Base-by-base conservation (phyloP, 2,329 filamentous ascomycete genomes). In the Fusarium globosum region DNA sequence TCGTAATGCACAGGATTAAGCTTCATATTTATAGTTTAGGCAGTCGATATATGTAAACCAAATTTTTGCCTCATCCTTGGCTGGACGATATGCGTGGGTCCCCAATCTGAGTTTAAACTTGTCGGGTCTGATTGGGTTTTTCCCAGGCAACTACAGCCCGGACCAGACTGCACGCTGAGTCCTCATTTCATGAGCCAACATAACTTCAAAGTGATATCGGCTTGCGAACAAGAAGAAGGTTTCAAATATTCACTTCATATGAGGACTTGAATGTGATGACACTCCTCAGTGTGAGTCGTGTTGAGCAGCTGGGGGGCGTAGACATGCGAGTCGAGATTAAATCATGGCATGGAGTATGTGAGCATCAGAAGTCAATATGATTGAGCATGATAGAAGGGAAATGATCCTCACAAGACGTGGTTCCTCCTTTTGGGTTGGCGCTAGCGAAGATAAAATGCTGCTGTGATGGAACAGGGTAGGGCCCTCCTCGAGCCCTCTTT, bases 401-500 rank as follows among this genome's bases (percentile, higher is more conserved):
- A 36, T 4, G 7, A 36, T 2, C 9, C 33, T 26, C 7, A 2
- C 2, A 2, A 12, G 26, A 5, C 3, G 4, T 12, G 9, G 6
- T 21, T 5, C 9, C 13, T 15, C 0, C 13, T 15, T 49, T 36
- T 21, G 9, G 13, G 13, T 26, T 52, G 3, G 18, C 20, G 18
- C n/a, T 36, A 36, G 14, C 6, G 14, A 26, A 52, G 4, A 13
- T 3, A 52, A 14, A 51, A 21, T 36, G 13, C 8, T 3, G 48
- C 3, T 6, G 26, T 30, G 14, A 30, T 30, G 26, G 2, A 49
- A n/a, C 10, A 30, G 45, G 20, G 26, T 6, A 30, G 20, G 6
- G 2, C 26, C 9, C 4, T 21, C 26, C 14, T 21, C 5, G 1
- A 30, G 14, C 46, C 28, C 28, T 33, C 2, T n/a, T 49, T 49